Percentiles rank a stretch among this genome's conserved stretches.
phyloP scores from a whole-genome alignment of 345 rosid species.

The Arabidopsis suecica region DNA sequence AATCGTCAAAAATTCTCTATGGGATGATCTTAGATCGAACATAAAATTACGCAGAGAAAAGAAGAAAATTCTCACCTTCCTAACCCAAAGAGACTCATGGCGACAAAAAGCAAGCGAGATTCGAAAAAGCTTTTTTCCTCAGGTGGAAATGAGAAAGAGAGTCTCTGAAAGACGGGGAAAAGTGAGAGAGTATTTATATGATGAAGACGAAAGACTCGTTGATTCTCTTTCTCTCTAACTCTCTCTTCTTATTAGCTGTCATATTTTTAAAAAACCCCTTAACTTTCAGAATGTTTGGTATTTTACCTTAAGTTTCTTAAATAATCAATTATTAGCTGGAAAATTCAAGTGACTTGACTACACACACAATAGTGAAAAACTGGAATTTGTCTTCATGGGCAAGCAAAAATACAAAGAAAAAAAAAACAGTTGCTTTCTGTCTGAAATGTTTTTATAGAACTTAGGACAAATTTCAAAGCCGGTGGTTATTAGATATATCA shows the following conservation, averaged over 20 bases:
- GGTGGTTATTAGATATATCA: no score
- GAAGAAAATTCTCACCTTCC: constrained; percentile 35
- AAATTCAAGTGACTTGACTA: not conserved
- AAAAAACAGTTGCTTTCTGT: not conserved
- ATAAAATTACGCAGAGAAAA: not conserved
- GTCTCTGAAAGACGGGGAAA: constrained; percentile 26
- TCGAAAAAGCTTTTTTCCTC: constrained; percentile 12
- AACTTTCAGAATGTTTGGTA: not conserved
- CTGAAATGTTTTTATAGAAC: no score
- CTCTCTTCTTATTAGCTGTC: constrained; percentile 41
- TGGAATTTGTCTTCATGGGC: not conserved
- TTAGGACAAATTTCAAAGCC: no score
- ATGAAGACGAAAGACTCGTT: constrained; percentile 32
- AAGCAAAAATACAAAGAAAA: not conserved
- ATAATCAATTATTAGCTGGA: not conserved
- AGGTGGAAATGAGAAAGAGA: constrained; percentile 28
- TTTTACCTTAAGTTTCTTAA: not conserved
- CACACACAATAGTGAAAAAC: not conserved
- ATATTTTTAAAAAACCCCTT: constrained; percentile 21
- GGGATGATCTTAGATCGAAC: not conserved
- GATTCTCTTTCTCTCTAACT: constrained; percentile 17
- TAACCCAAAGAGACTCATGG: constrained; percentile 42
- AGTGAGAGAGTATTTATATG: constrained; percentile 31
- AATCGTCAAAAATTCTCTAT: not conserved
- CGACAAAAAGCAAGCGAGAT: constrained; percentile 23